A percentile compares a stretch with the other conserved stretches of the same genome.
These are phyloP conservation scores for Saccharomycopsis capsularis DNA, from an alignment of 805 yeast genomes.

Conservation along the genomic window DNA sequence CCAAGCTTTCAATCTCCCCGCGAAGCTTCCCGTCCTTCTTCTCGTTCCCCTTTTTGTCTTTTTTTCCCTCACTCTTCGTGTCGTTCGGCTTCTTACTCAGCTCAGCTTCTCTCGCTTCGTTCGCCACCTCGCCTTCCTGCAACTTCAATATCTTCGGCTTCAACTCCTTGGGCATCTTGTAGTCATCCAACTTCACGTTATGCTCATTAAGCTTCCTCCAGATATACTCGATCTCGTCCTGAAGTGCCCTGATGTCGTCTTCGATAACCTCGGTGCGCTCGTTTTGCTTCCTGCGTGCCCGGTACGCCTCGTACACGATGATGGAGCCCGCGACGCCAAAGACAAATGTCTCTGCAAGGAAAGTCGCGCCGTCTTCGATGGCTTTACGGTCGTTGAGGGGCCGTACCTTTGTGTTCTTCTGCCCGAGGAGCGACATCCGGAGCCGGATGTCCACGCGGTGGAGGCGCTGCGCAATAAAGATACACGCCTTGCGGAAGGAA, in stretches of 20 bases:
- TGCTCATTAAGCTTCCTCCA: conserved; percentile 41
- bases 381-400: conserved; percentile 81
- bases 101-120: background rate
- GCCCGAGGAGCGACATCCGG: conserved; percentile 54
- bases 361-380: conserved; percentile 73
- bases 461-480: conserved; percentile 61
- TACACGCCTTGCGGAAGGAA: conserved; percentile 53
- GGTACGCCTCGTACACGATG: conserved; percentile 61
- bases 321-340: conserved; percentile 76
- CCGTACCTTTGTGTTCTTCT: conserved; percentile 43
- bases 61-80: too few species aligned
- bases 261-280: conserved; percentile 55
- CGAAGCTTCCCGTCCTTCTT: too few species aligned
- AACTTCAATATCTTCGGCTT: conserved; percentile 38
- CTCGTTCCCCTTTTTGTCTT: too few species aligned
- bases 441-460: conserved; percentile 60
- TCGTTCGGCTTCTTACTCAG: background rate
- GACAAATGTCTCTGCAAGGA: conserved; percentile 69
- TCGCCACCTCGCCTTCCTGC: background rate
- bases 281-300: conserved; percentile 59
- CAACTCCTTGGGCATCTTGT: conserved; percentile 39
- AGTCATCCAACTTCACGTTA: conserved; percentile 40
- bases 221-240: conserved; percentile 59
- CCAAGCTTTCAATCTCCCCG: too few species aligned
- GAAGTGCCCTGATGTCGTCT: conserved; percentile 66